Evolutionary conservation across 306 rosid species (phyloP).

Genomic region (Delonix regia): DNA sequence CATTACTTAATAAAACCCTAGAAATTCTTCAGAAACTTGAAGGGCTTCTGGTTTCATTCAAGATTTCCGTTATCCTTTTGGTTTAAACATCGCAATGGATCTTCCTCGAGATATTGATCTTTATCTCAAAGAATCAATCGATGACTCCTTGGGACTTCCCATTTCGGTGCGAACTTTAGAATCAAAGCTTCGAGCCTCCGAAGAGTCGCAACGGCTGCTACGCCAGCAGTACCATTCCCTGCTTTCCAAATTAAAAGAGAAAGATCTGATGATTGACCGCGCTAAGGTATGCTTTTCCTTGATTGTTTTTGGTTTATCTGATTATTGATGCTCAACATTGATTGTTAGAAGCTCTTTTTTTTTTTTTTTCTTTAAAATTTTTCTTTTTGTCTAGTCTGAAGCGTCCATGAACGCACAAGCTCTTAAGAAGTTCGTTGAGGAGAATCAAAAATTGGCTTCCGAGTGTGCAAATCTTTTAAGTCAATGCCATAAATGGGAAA

Average conservation of each 20-base stretch:
- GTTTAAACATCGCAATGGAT: slow-evolving; percentile 54
- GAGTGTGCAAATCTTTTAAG: slow-evolving; percentile 58
- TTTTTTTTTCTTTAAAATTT: not conserved
- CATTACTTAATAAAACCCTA: not conserved
- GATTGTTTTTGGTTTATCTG: not conserved
- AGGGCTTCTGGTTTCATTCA: not conserved
- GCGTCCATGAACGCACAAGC: slow-evolving; percentile 79
- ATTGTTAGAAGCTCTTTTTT: not conserved
- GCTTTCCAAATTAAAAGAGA: slow-evolving; percentile 61
- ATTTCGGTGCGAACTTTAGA: slow-evolving; percentile 54
- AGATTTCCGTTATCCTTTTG: not conserved
- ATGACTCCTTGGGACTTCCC: slow-evolving; percentile 62
- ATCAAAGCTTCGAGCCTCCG: slow-evolving; percentile 64
- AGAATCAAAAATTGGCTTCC: slow-evolving; percentile 73
- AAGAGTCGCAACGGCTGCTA: slow-evolving; percentile 63
- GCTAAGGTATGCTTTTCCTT: slow-evolving; percentile 50
- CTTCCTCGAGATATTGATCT: slow-evolving; percentile 58
- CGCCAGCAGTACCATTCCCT: slow-evolving; percentile 48
- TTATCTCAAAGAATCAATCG: slow-evolving; percentile 66
- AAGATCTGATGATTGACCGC: slow-evolving; percentile 61
- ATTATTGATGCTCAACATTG: not conserved
- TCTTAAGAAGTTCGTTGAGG: slow-evolving; percentile 81
- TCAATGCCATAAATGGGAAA: slow-evolving; percentile 68
- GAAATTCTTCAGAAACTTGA: not conserved
- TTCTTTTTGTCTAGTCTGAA: slow-evolving; percentile 54